Conservation (phyloP, 176 grass and related monocot genomes). For the Zizania latifolia region DNA sequence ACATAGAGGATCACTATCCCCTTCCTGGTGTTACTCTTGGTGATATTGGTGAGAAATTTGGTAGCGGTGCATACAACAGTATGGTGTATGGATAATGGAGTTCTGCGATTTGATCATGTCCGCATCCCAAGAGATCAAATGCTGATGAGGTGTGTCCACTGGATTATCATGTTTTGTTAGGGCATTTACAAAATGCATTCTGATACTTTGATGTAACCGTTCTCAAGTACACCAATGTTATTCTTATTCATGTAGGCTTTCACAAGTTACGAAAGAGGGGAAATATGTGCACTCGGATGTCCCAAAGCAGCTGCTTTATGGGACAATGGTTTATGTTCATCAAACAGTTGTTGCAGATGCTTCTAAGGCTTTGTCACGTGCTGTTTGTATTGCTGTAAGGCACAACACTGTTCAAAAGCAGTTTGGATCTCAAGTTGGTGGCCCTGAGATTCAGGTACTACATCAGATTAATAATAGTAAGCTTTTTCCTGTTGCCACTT, state of each 20-base stretch:
- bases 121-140: conserved; percentile 96
- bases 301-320: conserved; percentile 86
- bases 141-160: conserved; percentile 68
- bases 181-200: neutral
- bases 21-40: conserved; percentile 85
- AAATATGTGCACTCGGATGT: conserved; percentile 90
- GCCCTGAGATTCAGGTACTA: conserved; percentile 78
- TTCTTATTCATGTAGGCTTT: conserved; percentile 67
- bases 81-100: conserved; percentile 99
- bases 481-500: neutral
- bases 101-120: conserved; percentile 89
- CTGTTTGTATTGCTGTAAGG: conserved; percentile 83
- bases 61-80: conserved; percentile 91
- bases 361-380: conserved; percentile 90
- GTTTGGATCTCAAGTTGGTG: conserved; percentile 75
- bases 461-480: neutral
- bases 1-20: conserved; percentile 87
- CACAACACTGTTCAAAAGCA: conserved; percentile 85
- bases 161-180: neutral
- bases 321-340: conserved; percentile 95
- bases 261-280: conserved; percentile 91
- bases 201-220: conserved; percentile 2
- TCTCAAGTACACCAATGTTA: neutral
- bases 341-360: conserved; percentile 89
- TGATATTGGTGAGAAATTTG: conserved; percentile 98